phyloP scores from a whole-genome alignment of 2,329 filamentous ascomycete species.

The Passalora sequoiae region DNA sequence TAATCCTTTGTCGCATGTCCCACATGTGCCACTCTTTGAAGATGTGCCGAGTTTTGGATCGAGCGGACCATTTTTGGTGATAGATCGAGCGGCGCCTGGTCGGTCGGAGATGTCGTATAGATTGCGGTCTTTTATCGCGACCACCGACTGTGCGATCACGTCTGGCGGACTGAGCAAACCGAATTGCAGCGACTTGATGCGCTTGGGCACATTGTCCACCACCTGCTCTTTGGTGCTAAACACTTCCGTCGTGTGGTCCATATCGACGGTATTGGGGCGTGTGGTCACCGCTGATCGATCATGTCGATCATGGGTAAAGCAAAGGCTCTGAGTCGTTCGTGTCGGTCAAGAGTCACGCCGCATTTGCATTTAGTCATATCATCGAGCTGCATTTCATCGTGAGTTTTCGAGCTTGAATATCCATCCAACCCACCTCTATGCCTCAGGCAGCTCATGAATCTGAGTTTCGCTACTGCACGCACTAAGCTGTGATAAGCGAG shows the following conservation, averaged over 20 bases:
- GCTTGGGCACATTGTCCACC: conserved; percentile 80
- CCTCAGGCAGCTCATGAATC: too few relatives aligned
- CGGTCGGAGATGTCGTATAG: conserved; percentile 74
- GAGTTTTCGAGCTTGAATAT: too few relatives aligned
- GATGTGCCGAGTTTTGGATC: conserved; percentile 86
- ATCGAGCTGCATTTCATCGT: too few relatives aligned
- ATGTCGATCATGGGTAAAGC: too few relatives aligned
- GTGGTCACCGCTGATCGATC: conserved; percentile 14
- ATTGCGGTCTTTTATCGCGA: conserved; percentile 89
- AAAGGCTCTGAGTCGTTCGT: too few relatives aligned
- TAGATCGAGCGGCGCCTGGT: conserved; percentile 55
- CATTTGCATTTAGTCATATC: too few relatives aligned
- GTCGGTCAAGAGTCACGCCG: too few relatives aligned
- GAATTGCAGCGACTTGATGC: conserved; percentile 89
- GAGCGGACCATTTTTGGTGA: conserved; percentile 77
- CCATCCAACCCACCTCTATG: too few relatives aligned
- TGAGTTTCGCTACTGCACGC: too few relatives aligned
- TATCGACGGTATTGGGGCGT: conserved; percentile 12
- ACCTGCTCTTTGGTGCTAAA: conserved; percentile 70
- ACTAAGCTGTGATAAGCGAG: too few relatives aligned
- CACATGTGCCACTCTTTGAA: conserved; percentile 71
- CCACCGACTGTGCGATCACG: conserved; percentile 88
- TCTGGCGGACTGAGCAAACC: conserved; percentile 83
- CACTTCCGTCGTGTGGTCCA: conserved; percentile 18
- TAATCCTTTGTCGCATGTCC: conserved; percentile 76